phyloP scores from a whole-genome alignment of 768 basidiomycete species.

The Sporobolomyces roseus region DNA sequence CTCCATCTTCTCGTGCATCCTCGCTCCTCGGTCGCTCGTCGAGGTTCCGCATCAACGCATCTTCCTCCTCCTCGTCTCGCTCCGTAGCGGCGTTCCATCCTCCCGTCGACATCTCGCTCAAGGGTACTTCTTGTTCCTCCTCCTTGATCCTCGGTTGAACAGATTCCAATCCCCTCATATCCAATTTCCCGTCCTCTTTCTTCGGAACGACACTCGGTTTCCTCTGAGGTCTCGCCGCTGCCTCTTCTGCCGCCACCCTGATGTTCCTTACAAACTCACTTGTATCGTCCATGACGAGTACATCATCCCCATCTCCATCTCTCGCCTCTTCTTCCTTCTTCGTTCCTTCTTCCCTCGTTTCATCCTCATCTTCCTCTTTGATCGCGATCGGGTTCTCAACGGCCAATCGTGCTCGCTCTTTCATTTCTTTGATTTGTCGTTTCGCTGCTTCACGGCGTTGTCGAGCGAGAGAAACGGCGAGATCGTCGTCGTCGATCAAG shows the following conservation, averaged over 20 bases:
- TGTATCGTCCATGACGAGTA: conserved; percentile 89
- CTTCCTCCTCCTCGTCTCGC: conserved; percentile 56
- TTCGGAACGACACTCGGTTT: conserved; percentile 4
- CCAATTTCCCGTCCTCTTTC: background rate
- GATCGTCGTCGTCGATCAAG: conserved; percentile 93
- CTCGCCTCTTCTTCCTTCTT: background rate
- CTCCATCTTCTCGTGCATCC: conserved; percentile 21
- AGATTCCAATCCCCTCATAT: conserved; percentile 37
- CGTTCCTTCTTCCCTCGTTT: background rate
- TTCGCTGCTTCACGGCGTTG: conserved; percentile 75
- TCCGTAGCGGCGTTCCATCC: conserved; percentile 23
- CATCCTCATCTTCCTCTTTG: conserved; percentile 47
- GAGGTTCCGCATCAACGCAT: conserved; percentile 57
- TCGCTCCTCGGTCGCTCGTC: conserved; percentile 24
- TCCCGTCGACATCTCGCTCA: conserved; percentile 36
- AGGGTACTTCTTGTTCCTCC: conserved; percentile 25
- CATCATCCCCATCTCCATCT: conserved; percentile 55
- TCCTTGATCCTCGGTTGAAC: conserved; percentile 40
- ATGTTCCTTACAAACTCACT: conserved; percentile 84
- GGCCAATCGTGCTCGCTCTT: conserved; percentile 50
- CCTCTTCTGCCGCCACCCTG: conserved; percentile 27
- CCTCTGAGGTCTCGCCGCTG: background rate
- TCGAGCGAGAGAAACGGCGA: conserved; percentile 85
- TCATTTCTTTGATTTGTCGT: conserved; percentile 61
- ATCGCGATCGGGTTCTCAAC: conserved; percentile 50